These are phyloP conservation scores for Mycosphaerella sp. DNA, from an alignment of 2,329 filamentous ascomycete genomes.

Conservation along the genomic window DNA sequence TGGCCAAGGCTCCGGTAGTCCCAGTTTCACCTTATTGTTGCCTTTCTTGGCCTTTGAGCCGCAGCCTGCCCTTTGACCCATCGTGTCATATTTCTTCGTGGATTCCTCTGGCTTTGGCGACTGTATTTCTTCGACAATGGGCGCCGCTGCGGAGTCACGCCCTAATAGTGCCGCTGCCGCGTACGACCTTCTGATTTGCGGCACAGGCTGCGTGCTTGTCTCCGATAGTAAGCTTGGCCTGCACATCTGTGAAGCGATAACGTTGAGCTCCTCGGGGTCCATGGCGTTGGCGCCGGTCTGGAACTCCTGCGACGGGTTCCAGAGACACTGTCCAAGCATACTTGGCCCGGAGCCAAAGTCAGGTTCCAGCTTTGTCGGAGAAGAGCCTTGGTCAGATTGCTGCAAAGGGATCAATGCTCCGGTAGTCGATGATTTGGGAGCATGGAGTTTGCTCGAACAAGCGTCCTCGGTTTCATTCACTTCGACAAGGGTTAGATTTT, in stretches of 20 bases:
- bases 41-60: slow-evolving; percentile 8
- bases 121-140: slow-evolving; percentile 13
- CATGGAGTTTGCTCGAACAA: neutral
- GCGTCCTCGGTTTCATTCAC: neutral
- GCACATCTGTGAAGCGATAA: too few species aligned
- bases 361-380: neutral
- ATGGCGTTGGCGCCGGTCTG: too few species aligned
- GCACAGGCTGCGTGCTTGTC: too few species aligned
- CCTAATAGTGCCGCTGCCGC: neutral
- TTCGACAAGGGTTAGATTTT: neutral
- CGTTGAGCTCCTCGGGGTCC: too few species aligned
- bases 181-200: too few species aligned
- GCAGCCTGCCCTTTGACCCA: slow-evolving; percentile 15
- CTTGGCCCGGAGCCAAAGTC: neutral
- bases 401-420: neutral
- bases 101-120: neutral
- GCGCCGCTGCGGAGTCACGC: neutral
- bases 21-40: slow-evolving; percentile 9
- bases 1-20: slow-evolving; percentile 9
- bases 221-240: too few species aligned
- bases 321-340: too few species aligned
- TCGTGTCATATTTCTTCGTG: slow-evolving; percentile 12
- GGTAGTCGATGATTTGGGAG: neutral
- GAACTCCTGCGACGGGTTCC: too few species aligned
- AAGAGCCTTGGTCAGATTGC: neutral